Base-by-base conservation (phyloP, 2,329 filamentous ascomycete species). In the Sporothrix globosa region DNA sequence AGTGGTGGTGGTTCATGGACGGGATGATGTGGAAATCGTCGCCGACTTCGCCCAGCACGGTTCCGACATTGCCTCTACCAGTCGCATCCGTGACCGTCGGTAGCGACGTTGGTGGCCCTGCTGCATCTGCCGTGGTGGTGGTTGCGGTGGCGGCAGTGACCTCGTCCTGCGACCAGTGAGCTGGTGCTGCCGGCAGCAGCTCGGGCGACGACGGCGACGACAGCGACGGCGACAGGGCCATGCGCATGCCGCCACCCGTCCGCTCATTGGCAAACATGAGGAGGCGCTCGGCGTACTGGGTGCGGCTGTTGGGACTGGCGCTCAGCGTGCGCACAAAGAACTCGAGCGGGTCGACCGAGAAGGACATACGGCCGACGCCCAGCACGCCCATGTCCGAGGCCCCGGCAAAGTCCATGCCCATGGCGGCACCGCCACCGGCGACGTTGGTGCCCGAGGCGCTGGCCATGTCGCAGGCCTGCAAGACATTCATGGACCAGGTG, bases 271-370 rank as follows among this genome's bases (percentile, higher is more conserved):
- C 82, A 70, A 82, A 81, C 65, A 79, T 77, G 5, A 83, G 75
- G 2, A 84, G 77, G 34, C 81, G 75, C 70, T 82, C 81, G 2
- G 82, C 82, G 68, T 80, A 84, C 72, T 82, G 80, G 24, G 77
- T 78, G 54, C 81, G 77, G 70, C 80, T 81, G 68, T 83, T 83
- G 4, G 82, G 81, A 50, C 80, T 83, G 5, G 80, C 78, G 65
- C 81, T 82, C 19, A 84, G 75, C 0, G 80, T 83, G 52, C 78
- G 79, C 17, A 84, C 79, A 73, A 83, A 83, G 21, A 83, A 79
- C 72, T 81, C 80, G 41, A 83, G 77, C 5, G 81, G 81, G 52
- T 84, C 82, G 41, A 80, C 75, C 0, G 75, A 75, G 1, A 79
- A 77, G 5, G 79, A 78, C 50, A 76, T 73, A 17, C 79, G 74